phyloP scores from a whole-genome alignment of 106 monocot genomes.

The Dioscorea dumetorum region DNA sequence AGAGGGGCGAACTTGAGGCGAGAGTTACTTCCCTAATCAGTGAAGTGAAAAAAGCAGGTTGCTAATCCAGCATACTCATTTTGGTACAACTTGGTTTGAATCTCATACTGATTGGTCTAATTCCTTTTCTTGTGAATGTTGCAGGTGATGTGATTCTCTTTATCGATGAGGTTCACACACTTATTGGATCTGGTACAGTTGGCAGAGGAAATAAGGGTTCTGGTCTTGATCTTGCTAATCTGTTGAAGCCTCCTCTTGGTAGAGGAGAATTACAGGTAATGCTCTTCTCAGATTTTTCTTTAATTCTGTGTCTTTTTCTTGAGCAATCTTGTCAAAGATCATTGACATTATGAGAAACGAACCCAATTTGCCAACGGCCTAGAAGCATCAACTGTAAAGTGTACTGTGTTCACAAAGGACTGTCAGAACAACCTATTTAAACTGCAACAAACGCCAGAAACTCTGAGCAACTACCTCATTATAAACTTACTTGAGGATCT shows the following conservation, averaged over 20 bases:
- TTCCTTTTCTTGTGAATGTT: not conserved
- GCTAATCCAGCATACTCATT: not conserved
- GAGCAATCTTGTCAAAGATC: too few relatives aligned
- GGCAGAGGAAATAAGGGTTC: slow-evolving; percentile 92
- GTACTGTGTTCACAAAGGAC: too few relatives aligned
- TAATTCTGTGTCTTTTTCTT: not conserved
- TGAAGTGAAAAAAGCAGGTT: slow-evolving; percentile 88
- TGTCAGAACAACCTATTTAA: too few relatives aligned
- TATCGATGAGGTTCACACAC: slow-evolving; percentile 94
- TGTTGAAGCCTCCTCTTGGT: slow-evolving; percentile 89
- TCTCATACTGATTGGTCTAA: not conserved
- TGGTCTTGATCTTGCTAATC: slow-evolving; percentile 87
- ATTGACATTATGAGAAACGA: too few relatives aligned
- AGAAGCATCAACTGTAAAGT: too few relatives aligned
- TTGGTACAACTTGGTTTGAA: not conserved
- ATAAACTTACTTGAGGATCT: too few relatives aligned
- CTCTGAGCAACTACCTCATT: too few relatives aligned
- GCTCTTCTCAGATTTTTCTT: not conserved
- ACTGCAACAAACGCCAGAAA: too few relatives aligned
- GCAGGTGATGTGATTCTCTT: slow-evolving; percentile 92
- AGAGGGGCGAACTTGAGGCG: slow-evolving; percentile 93
- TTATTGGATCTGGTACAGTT: slow-evolving; percentile 84
- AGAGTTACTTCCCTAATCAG: slow-evolving; percentile 74
- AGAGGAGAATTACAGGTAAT: slow-evolving; percentile 96
- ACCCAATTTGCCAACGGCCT: too few relatives aligned